Evolutionary conservation across 2,329 filamentous ascomycete genomes (phyloP).

Genomic region (Diaporthe sp.): DNA sequence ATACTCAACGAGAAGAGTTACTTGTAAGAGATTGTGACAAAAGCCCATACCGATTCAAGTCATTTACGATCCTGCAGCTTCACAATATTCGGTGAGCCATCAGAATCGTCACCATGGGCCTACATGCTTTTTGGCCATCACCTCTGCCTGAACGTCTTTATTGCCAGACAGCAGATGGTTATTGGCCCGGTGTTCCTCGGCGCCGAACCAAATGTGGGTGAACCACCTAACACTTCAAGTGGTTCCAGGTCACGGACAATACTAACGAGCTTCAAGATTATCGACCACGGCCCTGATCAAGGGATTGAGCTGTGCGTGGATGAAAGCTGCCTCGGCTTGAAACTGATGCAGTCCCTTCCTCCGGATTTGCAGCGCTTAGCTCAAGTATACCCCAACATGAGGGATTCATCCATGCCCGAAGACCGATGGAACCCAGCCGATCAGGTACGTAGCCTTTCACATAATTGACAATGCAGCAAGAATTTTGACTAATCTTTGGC

Average conservation of each 20-base stretch:
- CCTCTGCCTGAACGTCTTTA: constrained; percentile 78
- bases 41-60: background rate
- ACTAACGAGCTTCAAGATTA: constrained; percentile 51
- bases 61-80: constrained; percentile 66
- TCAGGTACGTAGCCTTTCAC: constrained; percentile 55
- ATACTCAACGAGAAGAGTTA: constrained; percentile 15
- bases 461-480: too few species aligned
- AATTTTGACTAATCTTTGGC: background rate
- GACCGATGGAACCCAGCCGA: constrained; percentile 86
- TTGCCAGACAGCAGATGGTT: constrained; percentile 74
- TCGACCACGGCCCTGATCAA: constrained; percentile 72
- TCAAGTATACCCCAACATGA: constrained; percentile 70
- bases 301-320: constrained; percentile 75
- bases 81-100: constrained; percentile 75
- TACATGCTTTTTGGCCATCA: constrained; percentile 85
- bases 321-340: constrained; percentile 74
- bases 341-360: constrained; percentile 75
- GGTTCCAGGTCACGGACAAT: background rate
- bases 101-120: constrained; percentile 72
- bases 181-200: constrained; percentile 83
- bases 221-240: too few species aligned
- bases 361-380: constrained; percentile 60
- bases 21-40: background rate
- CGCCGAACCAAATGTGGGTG: constrained; percentile 76
- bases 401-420: constrained; percentile 74